Evolutionary conservation across 805 yeast genomes (phyloP), one percentile per base, ranked within the genome.

Genomic region (Metschnikowia aberdeeniae): DNA sequence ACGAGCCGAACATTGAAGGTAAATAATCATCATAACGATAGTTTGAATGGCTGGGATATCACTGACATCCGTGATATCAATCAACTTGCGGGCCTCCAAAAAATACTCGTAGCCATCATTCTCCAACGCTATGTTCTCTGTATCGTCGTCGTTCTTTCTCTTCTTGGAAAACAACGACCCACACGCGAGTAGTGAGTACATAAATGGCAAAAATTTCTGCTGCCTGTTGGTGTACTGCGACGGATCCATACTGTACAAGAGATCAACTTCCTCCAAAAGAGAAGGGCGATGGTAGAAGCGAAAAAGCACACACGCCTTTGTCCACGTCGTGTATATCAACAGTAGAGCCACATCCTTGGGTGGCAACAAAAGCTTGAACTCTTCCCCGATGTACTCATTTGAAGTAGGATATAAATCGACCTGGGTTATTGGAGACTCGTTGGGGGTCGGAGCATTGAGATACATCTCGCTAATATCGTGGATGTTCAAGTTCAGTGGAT

Each of bases 251-350:
- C 82, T 84, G 63, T 88, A 89, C 24, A 89, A 66, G 44, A 85
- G 78, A 53, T 86, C 90, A 24, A 89, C 69, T 52, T 86, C 89
- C 50, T 79, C 78, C 43, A 85, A 73, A 49, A 89, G 77, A 2
- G 90, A 81, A 1, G 96, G 96, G 28, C 96, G 68, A 58, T 89
- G 96, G 60, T 87, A 86, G 61, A 89, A 89, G 45, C 95, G 72
- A 60, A 89, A 86, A 42, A 89, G 68, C 4, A 88, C 89, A 63
- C 95, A 88, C 0, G 95, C 95, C 54, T 83, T 81, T 50, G 82
- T 80, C 95, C 96, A 89, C 1, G 90, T 84, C 36, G 83, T 78
- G 48, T 80, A 78, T 19, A 89, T 81, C 49, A 89, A 71, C 52
- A 78, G 79, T 31, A 86, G 62, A 0, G 96, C 92, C 22, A 77